A percentile compares a stretch with the other conserved stretches of the same genome.
These are phyloP conservation scores for Arthrobotrys sinensis DNA, from an alignment of 2,329 filamentous ascomycete genomes.

Conservation along the genomic window DNA sequence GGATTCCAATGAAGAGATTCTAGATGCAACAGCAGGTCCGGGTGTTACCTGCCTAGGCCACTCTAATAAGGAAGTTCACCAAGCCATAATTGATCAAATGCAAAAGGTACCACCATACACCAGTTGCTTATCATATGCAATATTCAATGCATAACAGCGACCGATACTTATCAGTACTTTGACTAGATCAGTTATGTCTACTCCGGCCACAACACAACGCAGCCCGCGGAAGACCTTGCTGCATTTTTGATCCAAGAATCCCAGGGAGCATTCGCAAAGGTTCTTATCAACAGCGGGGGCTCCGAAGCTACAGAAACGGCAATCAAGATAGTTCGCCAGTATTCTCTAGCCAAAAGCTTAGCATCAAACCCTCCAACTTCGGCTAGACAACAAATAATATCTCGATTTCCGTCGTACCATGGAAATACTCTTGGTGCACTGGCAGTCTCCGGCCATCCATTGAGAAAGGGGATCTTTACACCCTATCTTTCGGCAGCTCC, in stretches of 20 bases:
- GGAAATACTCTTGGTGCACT: slow-evolving; percentile 79
- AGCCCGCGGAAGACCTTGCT: slow-evolving; percentile 74
- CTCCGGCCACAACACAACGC: slow-evolving; percentile 66
- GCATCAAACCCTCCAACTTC: slow-evolving; percentile 68
- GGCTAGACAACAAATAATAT: slow-evolving; percentile 75
- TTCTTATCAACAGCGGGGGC: slow-evolving; percentile 64
- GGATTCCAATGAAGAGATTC: slow-evolving; percentile 69
- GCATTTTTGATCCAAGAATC: slow-evolving; percentile 69
- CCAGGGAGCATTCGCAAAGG: slow-evolving; percentile 48
- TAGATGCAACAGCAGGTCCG: slow-evolving; percentile 82
- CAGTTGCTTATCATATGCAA: no score
- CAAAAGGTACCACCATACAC: slow-evolving; percentile 67
- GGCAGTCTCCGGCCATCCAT: slow-evolving; percentile 75
- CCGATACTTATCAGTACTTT: slow-evolving; percentile 57
- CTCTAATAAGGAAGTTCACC: slow-evolving; percentile 74
- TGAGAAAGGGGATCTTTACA: slow-evolving; percentile 75
- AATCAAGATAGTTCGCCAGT: slow-evolving; percentile 78
- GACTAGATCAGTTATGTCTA: slow-evolving; percentile 66
- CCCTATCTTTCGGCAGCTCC: slow-evolving; percentile 72
- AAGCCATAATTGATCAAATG: slow-evolving; percentile 75
- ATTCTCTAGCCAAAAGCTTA: slow-evolving; percentile 73
- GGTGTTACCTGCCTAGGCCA: slow-evolving; percentile 81
- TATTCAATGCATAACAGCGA: no score
- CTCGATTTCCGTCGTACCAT: slow-evolving; percentile 78
- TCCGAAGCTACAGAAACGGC: slow-evolving; percentile 80